Evolutionary conservation across 164 flowering plant species (phyloP).

Genomic region (Amborella trichopoda): DNA sequence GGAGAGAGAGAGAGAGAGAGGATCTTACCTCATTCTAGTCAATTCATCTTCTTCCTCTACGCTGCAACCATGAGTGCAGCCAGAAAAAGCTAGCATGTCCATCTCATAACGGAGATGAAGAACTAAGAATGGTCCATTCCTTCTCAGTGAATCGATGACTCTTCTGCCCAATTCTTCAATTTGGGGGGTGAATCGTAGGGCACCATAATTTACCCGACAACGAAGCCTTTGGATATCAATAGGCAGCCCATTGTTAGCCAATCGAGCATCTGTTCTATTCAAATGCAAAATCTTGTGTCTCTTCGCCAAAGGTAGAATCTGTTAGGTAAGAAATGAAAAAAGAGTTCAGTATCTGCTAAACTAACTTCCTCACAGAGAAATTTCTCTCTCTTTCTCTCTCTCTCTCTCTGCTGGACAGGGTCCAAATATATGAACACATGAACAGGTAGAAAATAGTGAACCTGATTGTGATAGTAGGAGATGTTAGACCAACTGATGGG

Average conservation of each 20-base stretch:
- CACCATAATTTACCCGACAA: conserved; percentile 69
- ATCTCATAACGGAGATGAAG: conserved; percentile 90
- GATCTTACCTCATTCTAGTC: conserved; percentile 64
- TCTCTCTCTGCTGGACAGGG: too few relatives aligned
- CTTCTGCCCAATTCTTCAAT: conserved; percentile 74
- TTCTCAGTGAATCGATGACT: conserved; percentile 45
- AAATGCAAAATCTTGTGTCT: conserved; percentile 67
- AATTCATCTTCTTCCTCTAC: conserved; percentile 60
- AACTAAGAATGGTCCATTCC: conserved; percentile 72
- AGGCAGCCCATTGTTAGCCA: conserved; percentile 71
- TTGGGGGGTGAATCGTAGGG: conserved; percentile 62
- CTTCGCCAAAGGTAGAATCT: conserved; percentile 75
- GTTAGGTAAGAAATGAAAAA: conserved; percentile 5
- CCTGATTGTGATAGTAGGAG: conserved; percentile 63
- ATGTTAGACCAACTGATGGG: conserved; percentile 88
- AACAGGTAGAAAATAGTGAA: conserved; percentile 4
- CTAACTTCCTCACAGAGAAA: too few relatives aligned
- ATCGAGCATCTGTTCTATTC: conserved; percentile 72
- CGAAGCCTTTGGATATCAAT: conserved; percentile 66
- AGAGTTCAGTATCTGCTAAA: too few relatives aligned
- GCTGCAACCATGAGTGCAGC: conserved; percentile 79
- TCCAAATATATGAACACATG: not conserved
- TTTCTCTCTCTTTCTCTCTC: too few relatives aligned
- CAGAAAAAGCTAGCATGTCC: conserved; percentile 95
- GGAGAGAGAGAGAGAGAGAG: too few relatives aligned